Evolutionary conservation across 2,329 filamentous ascomycete genomes (phyloP).

Genomic region (Fusarium anguioides): DNA sequence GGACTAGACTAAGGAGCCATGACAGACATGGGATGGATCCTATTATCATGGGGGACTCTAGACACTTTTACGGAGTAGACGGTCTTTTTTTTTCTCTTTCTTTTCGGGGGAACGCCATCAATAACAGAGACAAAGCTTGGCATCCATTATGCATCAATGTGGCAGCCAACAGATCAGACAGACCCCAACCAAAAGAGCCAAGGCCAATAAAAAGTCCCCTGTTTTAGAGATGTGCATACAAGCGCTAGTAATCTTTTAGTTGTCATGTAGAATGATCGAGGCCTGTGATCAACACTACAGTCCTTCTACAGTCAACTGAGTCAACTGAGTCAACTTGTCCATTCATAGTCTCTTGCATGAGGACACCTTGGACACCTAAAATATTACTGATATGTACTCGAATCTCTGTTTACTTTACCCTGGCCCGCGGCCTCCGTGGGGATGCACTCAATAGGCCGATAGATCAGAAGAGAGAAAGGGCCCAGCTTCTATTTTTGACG

Average conservation of each 20-base stretch:
- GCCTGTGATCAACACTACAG: conserved; percentile 13
- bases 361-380: background rate
- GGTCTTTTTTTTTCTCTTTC: background rate
- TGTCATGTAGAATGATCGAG: conserved; percentile 9
- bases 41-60: conserved; percentile 39
- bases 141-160: conserved; percentile 9
- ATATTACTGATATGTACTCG: background rate
- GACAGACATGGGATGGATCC: conserved; percentile 34
- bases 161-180: background rate
- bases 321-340: background rate
- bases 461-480: background rate
- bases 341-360: background rate
- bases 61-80: background rate
- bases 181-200: background rate
- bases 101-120: conserved; percentile 24
- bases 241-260: conserved; percentile 13
- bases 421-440: conserved; percentile 35
- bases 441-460: background rate
- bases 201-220: conserved; percentile 31
- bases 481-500: conserved; percentile 45
- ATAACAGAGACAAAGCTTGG: conserved; percentile 27
- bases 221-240: conserved; percentile 16
- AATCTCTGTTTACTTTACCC: background rate
- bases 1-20: conserved; percentile 34
- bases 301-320: too few relatives aligned